phyloP scores from a whole-genome alignment of 176 grass and related monocot genomes.

The Cenchrus fungigraminus region DNA sequence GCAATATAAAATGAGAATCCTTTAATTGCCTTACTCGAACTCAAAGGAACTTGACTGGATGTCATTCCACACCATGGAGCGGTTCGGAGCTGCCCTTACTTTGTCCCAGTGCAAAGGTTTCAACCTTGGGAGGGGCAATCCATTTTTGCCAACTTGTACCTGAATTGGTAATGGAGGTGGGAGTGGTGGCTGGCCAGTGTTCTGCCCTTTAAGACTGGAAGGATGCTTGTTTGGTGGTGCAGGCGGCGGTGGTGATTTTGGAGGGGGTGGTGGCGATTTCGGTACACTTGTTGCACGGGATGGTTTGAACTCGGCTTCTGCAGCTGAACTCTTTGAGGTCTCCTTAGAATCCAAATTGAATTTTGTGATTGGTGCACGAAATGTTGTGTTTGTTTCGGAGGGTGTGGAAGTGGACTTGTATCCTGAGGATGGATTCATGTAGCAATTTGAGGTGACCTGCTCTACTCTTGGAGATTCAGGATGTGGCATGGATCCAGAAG shows the following conservation, averaged over 20 bases:
- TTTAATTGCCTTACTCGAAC: slow-evolving; percentile 55
- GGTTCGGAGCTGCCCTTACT: slow-evolving; percentile 75
- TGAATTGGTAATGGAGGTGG: slow-evolving; percentile 52
- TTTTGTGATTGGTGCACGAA: background rate
- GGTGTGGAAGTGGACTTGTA: background rate
- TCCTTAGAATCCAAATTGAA: background rate
- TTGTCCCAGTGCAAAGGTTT: slow-evolving; percentile 98
- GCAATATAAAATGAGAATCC: background rate
- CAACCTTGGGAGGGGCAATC: slow-evolving; percentile 68
- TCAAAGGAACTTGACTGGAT: slow-evolving; percentile 91
- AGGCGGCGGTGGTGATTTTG: slow-evolving; percentile 52
- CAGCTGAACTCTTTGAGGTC: slow-evolving; percentile 18
- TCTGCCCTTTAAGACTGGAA: slow-evolving; percentile 44
- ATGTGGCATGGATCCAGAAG: background rate
- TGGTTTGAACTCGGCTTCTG: slow-evolving; percentile 5
- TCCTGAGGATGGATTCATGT: slow-evolving; percentile 4
- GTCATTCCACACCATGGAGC: slow-evolving; percentile 90
- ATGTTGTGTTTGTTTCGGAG: slow-evolving; percentile 7
- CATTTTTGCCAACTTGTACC: slow-evolving; percentile 51
- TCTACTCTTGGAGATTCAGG: background rate
- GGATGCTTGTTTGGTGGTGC: slow-evolving; percentile 39
- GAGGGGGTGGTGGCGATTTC: slow-evolving; percentile 53
- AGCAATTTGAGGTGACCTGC: background rate
- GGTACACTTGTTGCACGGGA: background rate
- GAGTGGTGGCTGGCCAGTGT: slow-evolving; percentile 34